Conservation (phyloP, 805 yeast genomes). For the Ogataea polymorpha region DNA sequence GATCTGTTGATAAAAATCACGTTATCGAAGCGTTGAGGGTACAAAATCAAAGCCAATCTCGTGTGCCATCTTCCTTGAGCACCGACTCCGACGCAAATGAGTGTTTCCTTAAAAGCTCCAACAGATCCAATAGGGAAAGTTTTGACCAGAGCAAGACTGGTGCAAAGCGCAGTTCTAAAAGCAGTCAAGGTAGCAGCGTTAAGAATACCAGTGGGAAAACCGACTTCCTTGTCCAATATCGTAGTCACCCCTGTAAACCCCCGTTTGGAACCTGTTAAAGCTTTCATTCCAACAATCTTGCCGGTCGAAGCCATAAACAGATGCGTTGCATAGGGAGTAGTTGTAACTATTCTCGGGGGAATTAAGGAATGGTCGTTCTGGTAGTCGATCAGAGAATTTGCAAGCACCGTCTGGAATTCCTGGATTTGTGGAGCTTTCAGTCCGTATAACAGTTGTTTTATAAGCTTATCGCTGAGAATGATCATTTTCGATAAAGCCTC, state of each 20-base stretch:
- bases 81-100: conserved; percentile 57
- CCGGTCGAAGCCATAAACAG: conserved; percentile 67
- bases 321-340: conserved; percentile 42
- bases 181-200: conserved; percentile 62
- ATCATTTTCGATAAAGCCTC: conserved; percentile 27
- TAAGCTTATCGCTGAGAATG: conserved; percentile 33
- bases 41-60: conserved; percentile 40
- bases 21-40: conserved; percentile 33
- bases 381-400: conserved; percentile 40
- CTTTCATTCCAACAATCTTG: conserved; percentile 55
- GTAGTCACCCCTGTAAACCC: conserved; percentile 61
- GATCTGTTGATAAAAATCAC: conserved; percentile 49
- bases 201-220: conserved; percentile 49
- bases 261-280: conserved; percentile 51
- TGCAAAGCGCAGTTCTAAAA: conserved; percentile 62
- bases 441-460: conserved; percentile 27
- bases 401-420: conserved; percentile 36
- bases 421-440: conserved; percentile 29
- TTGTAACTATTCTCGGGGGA: conserved; percentile 52
- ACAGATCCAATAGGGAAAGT: conserved; percentile 26
- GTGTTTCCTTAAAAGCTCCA: conserved; percentile 25
- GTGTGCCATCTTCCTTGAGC: conserved; percentile 66
- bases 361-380: conserved; percentile 42
- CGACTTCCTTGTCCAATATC: conserved; percentile 48
- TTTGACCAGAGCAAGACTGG: conserved; percentile 45